phyloP scores from a whole-genome alignment of 2,329 filamentous ascomycete species.

The Ascochyta pisi region DNA sequence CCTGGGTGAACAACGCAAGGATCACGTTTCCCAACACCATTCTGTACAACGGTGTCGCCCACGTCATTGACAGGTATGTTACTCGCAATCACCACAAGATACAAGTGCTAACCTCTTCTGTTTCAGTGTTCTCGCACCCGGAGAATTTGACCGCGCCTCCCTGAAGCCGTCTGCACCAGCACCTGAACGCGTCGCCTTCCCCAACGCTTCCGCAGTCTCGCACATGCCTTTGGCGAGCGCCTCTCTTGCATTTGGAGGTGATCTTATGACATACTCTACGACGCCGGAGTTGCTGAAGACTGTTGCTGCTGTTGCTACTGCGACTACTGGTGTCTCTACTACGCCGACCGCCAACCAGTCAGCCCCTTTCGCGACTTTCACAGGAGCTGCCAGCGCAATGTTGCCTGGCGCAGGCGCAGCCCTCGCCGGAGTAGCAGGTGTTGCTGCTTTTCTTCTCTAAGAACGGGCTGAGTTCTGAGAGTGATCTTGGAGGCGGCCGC shows the following conservation, averaged over 20 bases:
- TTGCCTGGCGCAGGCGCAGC: slow-evolving; percentile 5
- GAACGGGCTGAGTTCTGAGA: neutral
- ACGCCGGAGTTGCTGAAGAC: slow-evolving; percentile 36
- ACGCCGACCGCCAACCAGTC: slow-evolving; percentile 9
- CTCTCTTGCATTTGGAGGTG: slow-evolving; percentile 26
- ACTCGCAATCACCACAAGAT: too few relatives aligned
- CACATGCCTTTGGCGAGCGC: slow-evolving; percentile 26
- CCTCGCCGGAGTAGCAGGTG: slow-evolving; percentile 12
- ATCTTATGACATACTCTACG: slow-evolving; percentile 33
- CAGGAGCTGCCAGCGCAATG: slow-evolving; percentile 15
- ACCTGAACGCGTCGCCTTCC: slow-evolving; percentile 32
- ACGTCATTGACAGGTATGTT: slow-evolving; percentile 34
- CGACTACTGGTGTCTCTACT: slow-evolving; percentile 8
- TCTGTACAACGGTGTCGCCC: slow-evolving; percentile 35
- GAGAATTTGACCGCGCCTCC: slow-evolving; percentile 27
- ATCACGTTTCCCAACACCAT: slow-evolving; percentile 35
- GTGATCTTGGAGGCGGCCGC: neutral
- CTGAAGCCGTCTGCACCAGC: slow-evolving; percentile 24
- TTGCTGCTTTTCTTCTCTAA: slow-evolving; percentile 12
- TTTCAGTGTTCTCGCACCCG: slow-evolving; percentile 26
- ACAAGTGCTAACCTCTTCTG: neutral
- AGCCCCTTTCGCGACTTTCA: slow-evolving; percentile 4
- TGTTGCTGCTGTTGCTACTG: slow-evolving; percentile 26
- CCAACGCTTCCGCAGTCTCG: slow-evolving; percentile 26
- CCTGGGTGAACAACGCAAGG: slow-evolving; percentile 34